These are phyloP conservation scores for Anisogramma anomala DNA, from an alignment of 2,329 filamentous ascomycete species.

Conservation along the genomic window DNA sequence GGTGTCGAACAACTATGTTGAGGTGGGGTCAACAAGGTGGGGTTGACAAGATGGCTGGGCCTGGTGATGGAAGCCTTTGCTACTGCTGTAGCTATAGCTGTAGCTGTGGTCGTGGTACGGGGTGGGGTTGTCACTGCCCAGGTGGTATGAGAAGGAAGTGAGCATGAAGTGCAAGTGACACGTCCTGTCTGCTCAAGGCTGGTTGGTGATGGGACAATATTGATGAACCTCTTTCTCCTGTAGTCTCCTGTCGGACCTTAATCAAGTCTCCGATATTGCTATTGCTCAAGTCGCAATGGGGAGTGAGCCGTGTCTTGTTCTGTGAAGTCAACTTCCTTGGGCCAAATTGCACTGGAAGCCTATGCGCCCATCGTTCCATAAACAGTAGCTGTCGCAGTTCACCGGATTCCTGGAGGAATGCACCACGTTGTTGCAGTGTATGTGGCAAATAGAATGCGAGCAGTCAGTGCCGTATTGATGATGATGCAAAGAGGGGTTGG, in stretches of 20 bases:
- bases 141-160: not conserved
- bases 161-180: not conserved
- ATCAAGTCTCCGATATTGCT: conserved; percentile 6
- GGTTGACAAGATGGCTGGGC: not conserved
- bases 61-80: not conserved
- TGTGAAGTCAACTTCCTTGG: too few relatives aligned
- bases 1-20: not conserved
- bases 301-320: conserved; percentile 8
- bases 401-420: not conserved
- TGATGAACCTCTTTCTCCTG: not conserved
- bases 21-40: not conserved
- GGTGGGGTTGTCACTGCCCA: not conserved
- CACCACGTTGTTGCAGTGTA: not conserved
- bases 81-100: not conserved
- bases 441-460: conserved; percentile 1
- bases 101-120: not conserved
- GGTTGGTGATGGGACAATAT: not conserved
- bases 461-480: not conserved
- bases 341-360: conserved; percentile 7
- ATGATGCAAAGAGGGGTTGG: conserved; percentile 1
- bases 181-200: not conserved
- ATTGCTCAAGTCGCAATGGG: not conserved
- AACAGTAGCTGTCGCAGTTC: not conserved
- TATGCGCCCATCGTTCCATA: conserved; percentile 13
- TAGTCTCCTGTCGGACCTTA: not conserved